Conservation (phyloP, 805 yeast genomes). For the Metschnikowia rubicola region DNA sequence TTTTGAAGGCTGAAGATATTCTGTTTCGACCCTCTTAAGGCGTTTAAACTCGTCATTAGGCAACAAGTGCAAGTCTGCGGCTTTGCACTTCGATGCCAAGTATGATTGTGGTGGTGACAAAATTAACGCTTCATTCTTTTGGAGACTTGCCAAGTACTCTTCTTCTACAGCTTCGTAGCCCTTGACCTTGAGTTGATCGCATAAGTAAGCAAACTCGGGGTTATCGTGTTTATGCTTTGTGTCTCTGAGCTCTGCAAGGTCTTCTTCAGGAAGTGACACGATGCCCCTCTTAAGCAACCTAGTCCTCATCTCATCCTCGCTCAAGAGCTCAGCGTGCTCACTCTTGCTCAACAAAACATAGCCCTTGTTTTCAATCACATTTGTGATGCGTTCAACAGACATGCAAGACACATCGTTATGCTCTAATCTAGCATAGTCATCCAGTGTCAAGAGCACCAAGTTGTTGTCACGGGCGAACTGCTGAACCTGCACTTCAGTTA, state of each 20-base stretch:
- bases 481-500: constrained; percentile 26
- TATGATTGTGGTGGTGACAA: constrained; percentile 26
- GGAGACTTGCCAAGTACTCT: constrained; percentile 11
- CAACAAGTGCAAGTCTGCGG: constrained; percentile 16
- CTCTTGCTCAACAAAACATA: constrained; percentile 24
- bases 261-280: constrained; percentile 28
- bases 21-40: constrained; percentile 18
- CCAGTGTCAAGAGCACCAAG: constrained; percentile 29
- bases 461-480: constrained; percentile 34
- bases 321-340: constrained; percentile 27
- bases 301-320: constrained; percentile 35
- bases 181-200: constrained; percentile 15
- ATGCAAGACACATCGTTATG: constrained; percentile 23
- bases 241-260: constrained; percentile 17
- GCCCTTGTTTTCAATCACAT: constrained; percentile 25
- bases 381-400: constrained; percentile 23
- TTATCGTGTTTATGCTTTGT: constrained; percentile 13
- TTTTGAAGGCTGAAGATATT: constrained; percentile 32
- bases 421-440: constrained; percentile 30
- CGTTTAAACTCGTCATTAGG: constrained; percentile 16
- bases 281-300: constrained; percentile 30
- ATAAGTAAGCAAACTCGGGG: constrained; percentile 25
- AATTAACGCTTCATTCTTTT: constrained; percentile 11
- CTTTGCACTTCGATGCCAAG: constrained; percentile 21
- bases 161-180: constrained; percentile 18